phyloP scores from a whole-genome alignment of 345 rosid genomes.

The Camelina laxa region DNA sequence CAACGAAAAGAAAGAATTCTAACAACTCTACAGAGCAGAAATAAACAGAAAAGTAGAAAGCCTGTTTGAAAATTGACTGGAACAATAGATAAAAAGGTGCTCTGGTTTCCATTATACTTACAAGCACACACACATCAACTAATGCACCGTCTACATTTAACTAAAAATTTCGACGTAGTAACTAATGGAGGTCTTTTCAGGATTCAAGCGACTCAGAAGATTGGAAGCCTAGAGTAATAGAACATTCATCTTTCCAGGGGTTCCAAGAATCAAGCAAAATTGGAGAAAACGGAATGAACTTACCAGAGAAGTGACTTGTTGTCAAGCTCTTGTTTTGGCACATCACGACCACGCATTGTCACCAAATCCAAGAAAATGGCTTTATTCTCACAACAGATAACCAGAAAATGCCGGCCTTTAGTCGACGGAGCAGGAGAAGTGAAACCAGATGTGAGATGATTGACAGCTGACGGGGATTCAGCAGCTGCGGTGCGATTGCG shows the following conservation, averaged over 20 bases:
- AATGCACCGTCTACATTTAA: constrained; percentile 15
- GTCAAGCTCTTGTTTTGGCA: constrained; percentile 95
- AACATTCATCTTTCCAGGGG: not conserved
- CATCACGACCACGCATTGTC: constrained; percentile 98
- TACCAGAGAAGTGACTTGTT: constrained; percentile 91
- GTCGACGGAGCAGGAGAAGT: constrained; percentile 86
- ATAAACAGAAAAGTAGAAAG: not conserved
- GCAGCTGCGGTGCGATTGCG: constrained; percentile 92
- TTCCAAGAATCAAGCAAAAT: not conserved
- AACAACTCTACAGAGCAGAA: constrained; percentile 25
- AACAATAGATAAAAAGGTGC: constrained; percentile 8
- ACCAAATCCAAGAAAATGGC: constrained; percentile 96
- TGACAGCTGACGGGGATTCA: constrained; percentile 88
- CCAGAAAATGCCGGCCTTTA: constrained; percentile 95
- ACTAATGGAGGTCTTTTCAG: constrained; percentile 5
- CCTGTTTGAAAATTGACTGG: not conserved
- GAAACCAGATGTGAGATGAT: constrained; percentile 81
- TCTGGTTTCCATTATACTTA: not conserved
- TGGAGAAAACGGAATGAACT: constrained; percentile 38
- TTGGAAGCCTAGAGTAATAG: constrained; percentile 6
- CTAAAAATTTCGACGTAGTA: constrained; percentile 15
- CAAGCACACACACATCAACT: constrained; percentile 5
- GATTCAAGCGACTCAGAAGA: not conserved
- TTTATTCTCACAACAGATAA: constrained; percentile 93
- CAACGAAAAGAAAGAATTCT: constrained; percentile 37